phyloP scores from a whole-genome alignment of 202 grass and related monocot genomes.

The Eragrostis tef region DNA sequence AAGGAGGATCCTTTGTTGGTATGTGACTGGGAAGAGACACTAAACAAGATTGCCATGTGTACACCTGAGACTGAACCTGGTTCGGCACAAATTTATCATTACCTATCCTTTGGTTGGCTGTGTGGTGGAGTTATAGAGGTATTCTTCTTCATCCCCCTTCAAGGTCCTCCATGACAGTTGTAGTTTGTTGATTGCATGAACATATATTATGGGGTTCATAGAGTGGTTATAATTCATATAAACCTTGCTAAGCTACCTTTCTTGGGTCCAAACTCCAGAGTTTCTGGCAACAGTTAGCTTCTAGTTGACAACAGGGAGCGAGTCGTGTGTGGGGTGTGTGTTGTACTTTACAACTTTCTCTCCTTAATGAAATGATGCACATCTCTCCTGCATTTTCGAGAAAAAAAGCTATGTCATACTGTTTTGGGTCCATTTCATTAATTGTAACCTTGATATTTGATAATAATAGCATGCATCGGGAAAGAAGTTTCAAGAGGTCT shows the following conservation, averaged over 20 bases:
- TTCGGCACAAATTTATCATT: constrained; percentile 85
- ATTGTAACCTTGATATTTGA: constrained; percentile 20
- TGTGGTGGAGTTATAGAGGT: constrained; percentile 98
- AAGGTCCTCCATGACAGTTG: background rate
- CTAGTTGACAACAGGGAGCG: background rate
- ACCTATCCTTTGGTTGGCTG: constrained; percentile 95
- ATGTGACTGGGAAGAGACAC: constrained; percentile 89
- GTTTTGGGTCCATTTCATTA: constrained; percentile 22
- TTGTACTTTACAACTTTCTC: too few species aligned
- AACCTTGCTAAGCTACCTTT: constrained; percentile 6
- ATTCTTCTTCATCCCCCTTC: constrained; percentile 21
- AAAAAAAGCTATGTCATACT: too few species aligned
- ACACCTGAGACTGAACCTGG: constrained; percentile 80
- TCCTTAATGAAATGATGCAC: too few species aligned
- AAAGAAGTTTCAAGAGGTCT: constrained; percentile 88
- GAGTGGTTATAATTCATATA: background rate
- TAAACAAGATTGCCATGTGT: constrained; percentile 58
- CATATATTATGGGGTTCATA: constrained; percentile 1
- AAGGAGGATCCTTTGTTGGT: constrained; percentile 69
- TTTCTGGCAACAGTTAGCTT: background rate
- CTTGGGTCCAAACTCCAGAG: background rate
- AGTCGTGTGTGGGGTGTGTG: too few species aligned
- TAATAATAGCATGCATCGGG: constrained; percentile 77
- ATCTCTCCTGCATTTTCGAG: too few species aligned
- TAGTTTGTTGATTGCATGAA: constrained; percentile 20